Evolutionary conservation across 805 yeast genomes (phyloP), one percentile per base, ranked within the genome.

Genomic region (Zygosaccharomyces gambellarensis): DNA sequence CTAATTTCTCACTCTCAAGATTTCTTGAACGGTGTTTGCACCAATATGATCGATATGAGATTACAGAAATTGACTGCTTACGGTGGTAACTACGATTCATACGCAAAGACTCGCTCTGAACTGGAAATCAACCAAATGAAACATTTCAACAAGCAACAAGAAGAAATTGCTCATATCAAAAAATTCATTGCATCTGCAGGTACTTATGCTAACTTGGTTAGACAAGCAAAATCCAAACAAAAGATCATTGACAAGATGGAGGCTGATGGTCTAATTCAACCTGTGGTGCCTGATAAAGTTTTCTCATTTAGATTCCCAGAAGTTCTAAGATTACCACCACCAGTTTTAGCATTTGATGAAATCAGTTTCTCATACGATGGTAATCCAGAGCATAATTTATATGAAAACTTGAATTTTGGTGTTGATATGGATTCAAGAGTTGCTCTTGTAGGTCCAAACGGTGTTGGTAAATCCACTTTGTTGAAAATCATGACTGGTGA

Each of bases 191-290:
- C 99, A 34, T 87, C 96, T 61, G 99, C 99, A 50, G 99, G 99
- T 90, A 94, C 99, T 48, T 94, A 94, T 75, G 98, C 99, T 54
- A 94, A 94, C 76, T 79, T 94, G 77, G 99, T 94, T 51, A 89
- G 87, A 72, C 99, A 94, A 76, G 99, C 99, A 58, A 94, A 94
- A 75, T 94, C 99, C 30, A 88, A 98, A 77, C 99, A 94, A 80
- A 94, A 94, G 85, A 94, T 94, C 69, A 79, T 94, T 71, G 99
- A 94, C 76, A 94, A 94, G 85, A 94, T 94, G 99, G 99, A 94
- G 77, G 98, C 99, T 61, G 99, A 94, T 70, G 99, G 99, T 67
- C 79, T 87, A 64, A 87, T 94, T 65, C 87, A 87, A 74, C 85
- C 95, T 47, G 99, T 94, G 61, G 90, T 81, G 50, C 85, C 87